phyloP scores from a whole-genome alignment of 2,329 filamentous ascomycete genomes.

The Aspergillus spinulosporus region DNA sequence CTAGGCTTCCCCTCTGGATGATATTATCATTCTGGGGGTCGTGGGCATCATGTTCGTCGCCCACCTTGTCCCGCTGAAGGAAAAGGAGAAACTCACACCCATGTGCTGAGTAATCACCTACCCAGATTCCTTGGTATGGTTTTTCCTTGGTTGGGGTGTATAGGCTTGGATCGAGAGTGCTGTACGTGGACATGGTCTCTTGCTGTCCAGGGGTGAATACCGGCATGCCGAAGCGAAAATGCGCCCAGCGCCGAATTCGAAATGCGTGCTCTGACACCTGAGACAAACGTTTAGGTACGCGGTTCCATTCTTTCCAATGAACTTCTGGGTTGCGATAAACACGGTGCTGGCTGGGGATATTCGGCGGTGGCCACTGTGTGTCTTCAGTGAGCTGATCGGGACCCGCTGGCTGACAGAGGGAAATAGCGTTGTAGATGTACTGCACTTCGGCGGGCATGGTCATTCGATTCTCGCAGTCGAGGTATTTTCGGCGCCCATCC shows the following conservation, averaged over 20 bases:
- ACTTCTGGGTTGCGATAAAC: conserved; percentile 53
- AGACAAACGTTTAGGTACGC: conserved; percentile 53
- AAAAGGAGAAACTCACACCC: conserved; percentile 86
- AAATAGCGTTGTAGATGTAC: conserved; percentile 65
- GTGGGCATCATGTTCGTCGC: conserved; percentile 46
- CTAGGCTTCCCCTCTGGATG: conserved; percentile 66
- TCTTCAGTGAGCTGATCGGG: conserved; percentile 47
- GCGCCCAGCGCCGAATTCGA: conserved; percentile 73
- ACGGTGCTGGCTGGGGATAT: conserved; percentile 64
- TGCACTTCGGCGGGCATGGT: conserved; percentile 55
- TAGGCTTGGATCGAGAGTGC: conserved; percentile 70
- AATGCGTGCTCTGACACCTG: conserved; percentile 72
- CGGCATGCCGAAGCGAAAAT: conserved; percentile 57
- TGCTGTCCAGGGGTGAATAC: conserved; percentile 27
- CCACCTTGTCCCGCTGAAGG: conserved; percentile 63
- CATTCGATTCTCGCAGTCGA: conserved; percentile 51
- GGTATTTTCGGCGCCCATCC: conserved; percentile 25
- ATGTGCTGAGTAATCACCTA: conserved; percentile 84
- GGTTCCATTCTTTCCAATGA: conserved; percentile 46
- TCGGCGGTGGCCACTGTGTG: conserved; percentile 73
- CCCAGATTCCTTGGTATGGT: conserved; percentile 88
- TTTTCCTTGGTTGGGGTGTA: conserved; percentile 79
- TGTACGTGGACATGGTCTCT: conserved; percentile 62
- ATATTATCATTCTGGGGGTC: conserved; percentile 39
- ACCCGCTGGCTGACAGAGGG: conserved; percentile 58